phyloP scores from a whole-genome alignment of 805 yeast genomes.

The Schizosaccharomyces osmophilus region DNA sequence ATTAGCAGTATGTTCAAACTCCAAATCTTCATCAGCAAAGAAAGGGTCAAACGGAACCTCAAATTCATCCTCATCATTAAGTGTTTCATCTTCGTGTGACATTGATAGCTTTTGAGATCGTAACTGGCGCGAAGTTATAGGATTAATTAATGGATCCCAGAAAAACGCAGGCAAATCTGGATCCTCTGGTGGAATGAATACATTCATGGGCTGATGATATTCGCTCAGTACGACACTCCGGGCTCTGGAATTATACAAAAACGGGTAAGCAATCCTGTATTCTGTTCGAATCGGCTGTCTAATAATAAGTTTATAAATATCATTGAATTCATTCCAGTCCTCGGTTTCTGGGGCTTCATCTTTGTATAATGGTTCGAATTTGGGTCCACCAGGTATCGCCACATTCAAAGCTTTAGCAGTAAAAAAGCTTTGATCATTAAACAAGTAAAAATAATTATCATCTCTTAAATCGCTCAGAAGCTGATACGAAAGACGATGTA shows the following conservation, averaged over 20 bases:
- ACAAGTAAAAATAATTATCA: conserved; percentile 40
- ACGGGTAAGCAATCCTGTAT: conserved; percentile 68
- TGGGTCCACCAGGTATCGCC: conserved; percentile 88
- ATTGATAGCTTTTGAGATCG: conserved; percentile 10
- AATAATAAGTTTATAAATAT: conserved; percentile 67
- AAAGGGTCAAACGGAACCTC: conserved; percentile 26
- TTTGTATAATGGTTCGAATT: conserved; percentile 64
- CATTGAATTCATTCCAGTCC: conserved; percentile 74
- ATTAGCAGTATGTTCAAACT: conserved; percentile 20
- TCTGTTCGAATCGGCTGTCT: conserved; percentile 59
- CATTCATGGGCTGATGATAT: conserved; percentile 41
- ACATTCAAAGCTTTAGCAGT: conserved; percentile 78
- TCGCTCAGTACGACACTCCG: conserved; percentile 34
- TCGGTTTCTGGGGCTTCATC: conserved; percentile 41
- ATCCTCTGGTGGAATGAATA: conserved; percentile 23
- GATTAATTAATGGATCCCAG: conserved; percentile 30
- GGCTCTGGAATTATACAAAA: conserved; percentile 54
- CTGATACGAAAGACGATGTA: conserved; percentile 49
- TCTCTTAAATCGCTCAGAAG: conserved; percentile 33
- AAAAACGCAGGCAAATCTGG: conserved; percentile 30
- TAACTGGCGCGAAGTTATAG: conserved; percentile 21
- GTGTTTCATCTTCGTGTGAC: conserved; percentile 10
- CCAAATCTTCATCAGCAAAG: conserved; percentile 22
- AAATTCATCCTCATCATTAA: conserved; percentile 16
- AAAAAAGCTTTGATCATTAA: conserved; percentile 55